A percentile compares a stretch with the other conserved stretches of the same genome.
Evolutionary conservation across 805 yeast genomes (phyloP).

Genomic region (Torulaspora microellipsoides): DNA sequence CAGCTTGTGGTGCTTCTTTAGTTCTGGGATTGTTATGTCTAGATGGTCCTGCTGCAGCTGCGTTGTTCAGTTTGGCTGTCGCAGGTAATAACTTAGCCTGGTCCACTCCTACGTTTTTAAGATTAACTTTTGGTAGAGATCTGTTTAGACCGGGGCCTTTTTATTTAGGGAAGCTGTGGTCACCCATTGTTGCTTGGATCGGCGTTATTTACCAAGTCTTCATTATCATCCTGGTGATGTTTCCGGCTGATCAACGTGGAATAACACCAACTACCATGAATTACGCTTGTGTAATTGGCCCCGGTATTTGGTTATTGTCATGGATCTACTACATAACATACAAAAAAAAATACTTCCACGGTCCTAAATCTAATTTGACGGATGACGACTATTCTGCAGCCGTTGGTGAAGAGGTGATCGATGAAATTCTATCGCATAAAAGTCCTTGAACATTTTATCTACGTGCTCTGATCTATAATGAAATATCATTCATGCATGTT

Average conservation of each 20-base stretch:
- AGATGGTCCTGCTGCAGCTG: slow-evolving; percentile 42
- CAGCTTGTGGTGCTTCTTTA: slow-evolving; percentile 36
- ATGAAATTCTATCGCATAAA: slow-evolving; percentile 20
- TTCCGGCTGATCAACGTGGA: slow-evolving; percentile 44
- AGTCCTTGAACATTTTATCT: not conserved
- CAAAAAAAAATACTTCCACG: slow-evolving; percentile 52
- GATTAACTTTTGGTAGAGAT: slow-evolving; percentile 43
- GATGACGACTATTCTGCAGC: slow-evolving; percentile 30
- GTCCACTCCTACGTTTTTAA: slow-evolving; percentile 38
- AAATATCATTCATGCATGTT: no score
- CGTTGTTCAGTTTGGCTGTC: slow-evolving; percentile 41
- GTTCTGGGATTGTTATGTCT: slow-evolving; percentile 39
- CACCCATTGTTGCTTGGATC: slow-evolving; percentile 44
- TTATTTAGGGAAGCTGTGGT: slow-evolving; percentile 48
- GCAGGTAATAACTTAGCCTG: slow-evolving; percentile 43
- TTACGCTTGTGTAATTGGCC: slow-evolving; percentile 63
- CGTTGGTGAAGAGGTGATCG: slow-evolving; percentile 25
- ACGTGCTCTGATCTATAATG: no score
- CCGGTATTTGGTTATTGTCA: slow-evolving; percentile 55
- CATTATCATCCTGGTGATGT: slow-evolving; percentile 54
- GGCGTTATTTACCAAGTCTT: slow-evolving; percentile 49
- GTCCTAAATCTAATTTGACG: slow-evolving; percentile 43
- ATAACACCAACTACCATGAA: slow-evolving; percentile 51
- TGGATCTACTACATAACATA: slow-evolving; percentile 47
- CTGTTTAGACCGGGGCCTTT: slow-evolving; percentile 64